These are phyloP conservation scores for Alternaria sp. DNA, from an alignment of 2,329 filamentous ascomycete genomes.

Conservation along the genomic window DNA sequence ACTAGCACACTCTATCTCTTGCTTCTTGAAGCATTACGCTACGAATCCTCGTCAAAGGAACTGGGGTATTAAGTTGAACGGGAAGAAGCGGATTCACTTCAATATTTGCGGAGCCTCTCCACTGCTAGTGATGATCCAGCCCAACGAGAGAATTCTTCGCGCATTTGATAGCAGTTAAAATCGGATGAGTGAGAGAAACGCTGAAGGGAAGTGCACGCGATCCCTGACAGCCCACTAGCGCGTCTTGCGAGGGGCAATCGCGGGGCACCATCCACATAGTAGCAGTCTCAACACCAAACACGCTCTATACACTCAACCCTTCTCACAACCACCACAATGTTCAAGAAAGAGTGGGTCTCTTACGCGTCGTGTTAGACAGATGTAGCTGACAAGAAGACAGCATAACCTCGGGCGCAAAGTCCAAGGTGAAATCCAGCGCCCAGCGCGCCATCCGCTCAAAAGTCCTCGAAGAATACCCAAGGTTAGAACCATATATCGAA, in stretches of 20 bases:
- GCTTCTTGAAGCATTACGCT: too few species aligned
- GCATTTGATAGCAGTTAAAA: background rate
- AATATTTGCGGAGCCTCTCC: too few species aligned
- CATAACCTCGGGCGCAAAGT: conserved; percentile 79
- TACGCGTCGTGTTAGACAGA: background rate
- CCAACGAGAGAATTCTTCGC: too few species aligned
- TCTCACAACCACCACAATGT: conserved; percentile 36
- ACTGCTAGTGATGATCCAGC: too few species aligned
- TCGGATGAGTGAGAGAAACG: background rate
- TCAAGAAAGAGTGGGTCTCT: conserved; percentile 46
- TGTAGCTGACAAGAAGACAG: conserved; percentile 53
- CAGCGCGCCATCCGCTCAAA: conserved; percentile 86
- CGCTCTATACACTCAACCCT: background rate
- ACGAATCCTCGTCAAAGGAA: too few species aligned
- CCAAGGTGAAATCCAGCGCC: conserved; percentile 96
- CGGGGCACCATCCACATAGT: conserved; percentile 10
- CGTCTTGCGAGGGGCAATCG: conserved; percentile 17
- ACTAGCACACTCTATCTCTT: too few species aligned
- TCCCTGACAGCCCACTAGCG: conserved; percentile 11
- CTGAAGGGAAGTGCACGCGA: background rate
- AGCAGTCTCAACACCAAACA: conserved; percentile 16
- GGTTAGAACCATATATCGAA: conserved; percentile 87
- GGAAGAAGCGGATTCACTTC: too few species aligned
- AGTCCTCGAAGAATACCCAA: conserved; percentile 83
- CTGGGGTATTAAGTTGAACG: too few species aligned